phyloP scores from a whole-genome alignment of 345 rosid genomes.

The Gossypium stocksii region DNA sequence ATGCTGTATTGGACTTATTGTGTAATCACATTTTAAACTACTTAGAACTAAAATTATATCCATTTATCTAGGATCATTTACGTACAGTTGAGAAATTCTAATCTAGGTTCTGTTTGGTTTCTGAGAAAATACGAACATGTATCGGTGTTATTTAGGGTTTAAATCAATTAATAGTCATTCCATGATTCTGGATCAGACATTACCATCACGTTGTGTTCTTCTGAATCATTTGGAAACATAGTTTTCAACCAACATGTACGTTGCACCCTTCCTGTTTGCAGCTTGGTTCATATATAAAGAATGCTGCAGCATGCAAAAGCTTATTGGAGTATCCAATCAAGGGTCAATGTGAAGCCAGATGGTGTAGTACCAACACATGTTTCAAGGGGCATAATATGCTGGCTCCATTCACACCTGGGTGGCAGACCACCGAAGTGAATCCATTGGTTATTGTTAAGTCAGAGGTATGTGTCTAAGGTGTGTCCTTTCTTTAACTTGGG shows the following conservation, averaged over 20 bases:
- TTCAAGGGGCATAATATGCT: slow-evolving; percentile 92
- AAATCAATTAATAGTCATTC: not conserved
- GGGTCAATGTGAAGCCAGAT: slow-evolving; percentile 34
- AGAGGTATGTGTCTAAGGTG: slow-evolving; percentile 40
- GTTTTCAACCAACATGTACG: not conserved
- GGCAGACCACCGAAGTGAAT: slow-evolving; percentile 73
- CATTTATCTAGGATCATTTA: not conserved
- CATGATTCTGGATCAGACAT: not conserved
- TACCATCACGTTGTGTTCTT: not conserved
- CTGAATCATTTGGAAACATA: not conserved
- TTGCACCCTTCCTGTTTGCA: slow-evolving; percentile 16
- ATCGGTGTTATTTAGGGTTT: slow-evolving; percentile 2
- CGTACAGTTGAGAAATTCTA: not conserved
- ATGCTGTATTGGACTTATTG: too few species aligned
- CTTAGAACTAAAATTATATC: not conserved
- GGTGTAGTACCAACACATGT: slow-evolving; percentile 47
- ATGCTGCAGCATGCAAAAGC: slow-evolving; percentile 32
- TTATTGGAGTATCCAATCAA: slow-evolving; percentile 26
- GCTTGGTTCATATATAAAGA: slow-evolving; percentile 42
- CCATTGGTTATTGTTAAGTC: slow-evolving; percentile 80
- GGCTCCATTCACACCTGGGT: slow-evolving; percentile 97
- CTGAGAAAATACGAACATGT: not conserved
- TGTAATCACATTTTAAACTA: not conserved
- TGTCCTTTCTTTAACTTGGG: not conserved
- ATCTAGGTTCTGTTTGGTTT: not conserved